Conservation (phyloP, 306 rosid genomes). For the barrel medic (Medicago truncatula) region DNA sequence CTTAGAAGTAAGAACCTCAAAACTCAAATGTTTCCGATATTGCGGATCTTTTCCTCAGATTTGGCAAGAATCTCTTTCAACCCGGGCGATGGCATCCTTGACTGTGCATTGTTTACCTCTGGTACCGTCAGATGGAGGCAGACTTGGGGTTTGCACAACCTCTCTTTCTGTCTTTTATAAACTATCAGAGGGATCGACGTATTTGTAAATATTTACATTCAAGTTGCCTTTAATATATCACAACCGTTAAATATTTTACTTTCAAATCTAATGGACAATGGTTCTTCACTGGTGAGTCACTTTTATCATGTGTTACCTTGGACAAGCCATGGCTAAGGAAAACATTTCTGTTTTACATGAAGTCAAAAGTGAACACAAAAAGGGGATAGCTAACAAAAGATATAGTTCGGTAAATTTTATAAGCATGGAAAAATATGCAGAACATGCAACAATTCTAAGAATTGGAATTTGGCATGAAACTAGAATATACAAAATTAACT, state of each 20-base stretch:
- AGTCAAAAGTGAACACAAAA: not conserved
- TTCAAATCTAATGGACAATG: not conserved
- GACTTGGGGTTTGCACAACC: conserved; percentile 6
- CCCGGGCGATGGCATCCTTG: conserved; percentile 66
- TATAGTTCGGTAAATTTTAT: not conserved
- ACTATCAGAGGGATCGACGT: not conserved
- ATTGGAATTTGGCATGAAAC: conserved; percentile 2
- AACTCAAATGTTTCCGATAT: conserved; percentile 55
- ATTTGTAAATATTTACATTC: conserved; percentile 10
- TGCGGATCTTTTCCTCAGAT: conserved; percentile 65
- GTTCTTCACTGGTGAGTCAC: not conserved
- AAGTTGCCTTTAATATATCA: not conserved
- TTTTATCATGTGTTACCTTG: not conserved
- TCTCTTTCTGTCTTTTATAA: not conserved
- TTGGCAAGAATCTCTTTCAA: conserved; percentile 60
- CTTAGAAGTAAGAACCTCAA: conserved; percentile 44
- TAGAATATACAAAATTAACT: conserved; percentile 13
- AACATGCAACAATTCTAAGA: conserved; percentile 11
- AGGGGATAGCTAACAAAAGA: not conserved
- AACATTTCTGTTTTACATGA: not conserved
- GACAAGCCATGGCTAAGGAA: conserved; percentile 5
- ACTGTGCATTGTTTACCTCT: not conserved
- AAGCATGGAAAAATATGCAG: conserved; percentile 21
- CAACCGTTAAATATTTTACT: not conserved
- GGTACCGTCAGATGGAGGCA: not conserved